Evolutionary conservation across 148 eudicot genomes (phyloP).

Genomic region (Rheum nobile): DNA sequence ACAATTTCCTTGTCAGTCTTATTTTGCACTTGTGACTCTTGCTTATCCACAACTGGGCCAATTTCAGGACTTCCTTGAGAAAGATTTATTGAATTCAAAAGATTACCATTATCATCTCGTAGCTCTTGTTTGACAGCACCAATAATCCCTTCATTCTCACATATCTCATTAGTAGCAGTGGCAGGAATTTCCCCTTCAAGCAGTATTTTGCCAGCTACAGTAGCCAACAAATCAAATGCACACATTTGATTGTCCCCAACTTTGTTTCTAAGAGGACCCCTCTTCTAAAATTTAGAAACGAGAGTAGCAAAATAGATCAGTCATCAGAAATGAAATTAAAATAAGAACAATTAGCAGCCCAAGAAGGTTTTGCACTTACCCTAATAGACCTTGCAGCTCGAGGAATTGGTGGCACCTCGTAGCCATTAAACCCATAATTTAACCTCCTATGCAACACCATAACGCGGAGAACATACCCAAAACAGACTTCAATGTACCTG

Average conservation of each 20-base stretch:
- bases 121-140: slow-evolving; percentile 26
- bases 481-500: slow-evolving; percentile 3
- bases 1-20: slow-evolving; percentile 8
- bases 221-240: slow-evolving; percentile 80
- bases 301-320: background rate
- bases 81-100: slow-evolving; percentile 20
- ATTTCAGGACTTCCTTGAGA: slow-evolving; percentile 19
- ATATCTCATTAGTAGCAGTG: slow-evolving; percentile 13
- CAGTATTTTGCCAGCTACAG: slow-evolving; percentile 74
- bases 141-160: slow-evolving; percentile 15
- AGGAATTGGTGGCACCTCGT: slow-evolving; percentile 66
- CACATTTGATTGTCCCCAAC: slow-evolving; percentile 40
- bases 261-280: slow-evolving; percentile 38
- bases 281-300: slow-evolving; percentile 32
- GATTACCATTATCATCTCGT: slow-evolving; percentile 17
- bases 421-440: slow-evolving; percentile 68
- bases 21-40: too few species aligned
- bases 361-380: slow-evolving; percentile 30
- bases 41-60: slow-evolving; percentile 16
- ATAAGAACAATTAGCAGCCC: background rate
- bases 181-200: slow-evolving; percentile 46
- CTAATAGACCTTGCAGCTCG: slow-evolving; percentile 75
- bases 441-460: slow-evolving; percentile 79
- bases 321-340: background rate
- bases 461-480: slow-evolving; percentile 57